Conservation (phyloP, 768 basidiomycete species). For the Saitozyma podzolica region DNA sequence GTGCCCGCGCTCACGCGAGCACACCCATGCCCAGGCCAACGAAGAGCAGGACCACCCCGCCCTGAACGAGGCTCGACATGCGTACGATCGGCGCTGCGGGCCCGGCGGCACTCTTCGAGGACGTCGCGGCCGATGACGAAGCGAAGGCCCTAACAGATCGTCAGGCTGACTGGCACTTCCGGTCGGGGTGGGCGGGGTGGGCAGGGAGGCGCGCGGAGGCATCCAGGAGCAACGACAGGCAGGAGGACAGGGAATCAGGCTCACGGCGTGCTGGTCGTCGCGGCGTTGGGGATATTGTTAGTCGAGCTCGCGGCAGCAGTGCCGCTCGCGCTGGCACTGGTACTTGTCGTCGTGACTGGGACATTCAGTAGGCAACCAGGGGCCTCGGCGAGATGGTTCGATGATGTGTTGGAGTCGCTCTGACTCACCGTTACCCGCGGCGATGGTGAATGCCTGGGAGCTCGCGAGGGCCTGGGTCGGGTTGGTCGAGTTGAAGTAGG, state of each 20-base stretch:
- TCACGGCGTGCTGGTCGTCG: conserved; percentile 2
- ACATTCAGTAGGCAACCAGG: background rate
- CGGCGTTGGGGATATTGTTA: conserved; percentile 19
- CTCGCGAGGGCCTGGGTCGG: conserved; percentile 34
- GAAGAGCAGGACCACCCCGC: background rate
- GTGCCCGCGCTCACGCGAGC: background rate
- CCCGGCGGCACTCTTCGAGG: conserved; percentile 2
- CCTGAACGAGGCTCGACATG: background rate
- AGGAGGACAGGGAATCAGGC: background rate
- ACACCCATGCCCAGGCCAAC: conserved; percentile 10
- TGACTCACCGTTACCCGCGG: conserved; percentile 32
- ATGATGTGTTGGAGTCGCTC: background rate
- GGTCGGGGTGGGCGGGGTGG: background rate
- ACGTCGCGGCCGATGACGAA: conserved; percentile 8
- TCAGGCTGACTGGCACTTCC: background rate
- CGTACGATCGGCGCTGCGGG: background rate
- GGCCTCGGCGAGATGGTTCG: background rate
- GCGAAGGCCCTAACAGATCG: background rate
- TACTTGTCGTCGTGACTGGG: background rate
- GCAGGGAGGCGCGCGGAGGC: background rate
- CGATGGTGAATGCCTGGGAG: conserved; percentile 32
- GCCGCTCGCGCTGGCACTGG: conserved; percentile 2
- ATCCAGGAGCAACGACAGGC: too few relatives aligned
- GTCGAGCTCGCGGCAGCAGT: conserved; percentile 1
- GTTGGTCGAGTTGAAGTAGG: conserved; percentile 40